phyloP scores from a whole-genome alignment of 495 filamentous ascomycete species.

The Aspergillus funiculosus region DNA sequence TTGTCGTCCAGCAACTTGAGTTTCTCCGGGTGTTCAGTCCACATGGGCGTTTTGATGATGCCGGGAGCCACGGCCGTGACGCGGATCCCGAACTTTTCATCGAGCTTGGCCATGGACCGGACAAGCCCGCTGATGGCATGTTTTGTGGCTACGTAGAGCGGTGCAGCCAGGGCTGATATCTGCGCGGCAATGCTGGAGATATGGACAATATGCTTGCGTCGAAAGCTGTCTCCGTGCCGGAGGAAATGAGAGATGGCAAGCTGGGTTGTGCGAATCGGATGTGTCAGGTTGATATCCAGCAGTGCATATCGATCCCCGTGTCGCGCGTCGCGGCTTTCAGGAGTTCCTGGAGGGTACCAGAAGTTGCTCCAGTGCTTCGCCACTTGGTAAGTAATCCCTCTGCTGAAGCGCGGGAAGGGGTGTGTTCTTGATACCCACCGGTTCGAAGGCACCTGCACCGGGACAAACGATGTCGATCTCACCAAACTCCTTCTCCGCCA shows the following conservation, averaged over 20 bases:
- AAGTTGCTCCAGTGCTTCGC: conserved; percentile 55
- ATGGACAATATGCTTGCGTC: conserved; percentile 50
- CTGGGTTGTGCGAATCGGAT: conserved; percentile 63
- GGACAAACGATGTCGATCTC: conserved; percentile 61
- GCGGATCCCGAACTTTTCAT: conserved; percentile 49
- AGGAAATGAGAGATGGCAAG: conserved; percentile 57
- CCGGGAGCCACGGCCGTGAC: conserved; percentile 64
- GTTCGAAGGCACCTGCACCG: conserved; percentile 65
- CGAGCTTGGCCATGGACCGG: conserved; percentile 46
- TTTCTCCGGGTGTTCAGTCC: conserved; percentile 66
- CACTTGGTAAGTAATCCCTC: neutral
- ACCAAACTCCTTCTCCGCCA: conserved; percentile 49
- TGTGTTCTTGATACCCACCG: too few species aligned
- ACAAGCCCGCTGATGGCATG: conserved; percentile 59
- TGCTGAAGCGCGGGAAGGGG: neutral
- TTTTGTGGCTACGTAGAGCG: conserved; percentile 59
- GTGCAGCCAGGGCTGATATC: conserved; percentile 37
- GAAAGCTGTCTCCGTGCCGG: conserved; percentile 26
- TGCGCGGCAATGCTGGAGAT: conserved; percentile 63
- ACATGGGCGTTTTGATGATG: conserved; percentile 61
- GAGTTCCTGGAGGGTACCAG: conserved; percentile 56
- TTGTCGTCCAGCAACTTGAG: conserved; percentile 46
- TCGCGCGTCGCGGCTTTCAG: conserved; percentile 44
- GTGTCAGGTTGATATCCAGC: conserved; percentile 63
- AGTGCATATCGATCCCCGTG: conserved; percentile 46